These are phyloP conservation scores for Urtica urens DNA, from an alignment of 306 rosid genomes.

Conservation along the genomic window DNA sequence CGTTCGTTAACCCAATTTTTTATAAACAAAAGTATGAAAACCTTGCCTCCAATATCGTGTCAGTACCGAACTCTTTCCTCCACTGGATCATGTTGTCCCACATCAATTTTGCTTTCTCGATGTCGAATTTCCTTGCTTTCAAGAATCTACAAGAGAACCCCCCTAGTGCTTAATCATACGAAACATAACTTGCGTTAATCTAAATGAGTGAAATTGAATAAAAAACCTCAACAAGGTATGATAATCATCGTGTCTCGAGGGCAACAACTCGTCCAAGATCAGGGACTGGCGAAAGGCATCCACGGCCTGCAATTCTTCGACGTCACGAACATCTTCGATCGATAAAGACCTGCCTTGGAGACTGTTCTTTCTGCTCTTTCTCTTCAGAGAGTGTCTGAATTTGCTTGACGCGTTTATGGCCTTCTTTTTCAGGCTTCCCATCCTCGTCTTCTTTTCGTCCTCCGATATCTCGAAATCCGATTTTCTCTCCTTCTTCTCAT, in stretches of 20 bases:
- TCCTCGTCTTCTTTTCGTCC: conserved; percentile 62
- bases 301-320: conserved; percentile 64
- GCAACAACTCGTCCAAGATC: conserved; percentile 55
- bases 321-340: conserved; percentile 78
- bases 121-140: conserved; percentile 88
- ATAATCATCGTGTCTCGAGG: conserved; percentile 61
- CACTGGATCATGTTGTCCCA: conserved; percentile 91
- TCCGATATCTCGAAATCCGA: conserved; percentile 71
- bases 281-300: conserved; percentile 66
- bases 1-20: background rate
- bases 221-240: conserved; percentile 82
- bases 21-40: background rate
- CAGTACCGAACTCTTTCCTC: conserved; percentile 80
- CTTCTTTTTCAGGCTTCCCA: conserved; percentile 63
- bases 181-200: background rate
- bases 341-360: conserved; percentile 35
- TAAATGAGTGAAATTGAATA: conserved; percentile 8
- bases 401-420: conserved; percentile 78
- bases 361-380: conserved; percentile 42
- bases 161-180: conserved; percentile 1
- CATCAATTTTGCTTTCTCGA: conserved; percentile 78
- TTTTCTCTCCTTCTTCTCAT: conserved; percentile 59
- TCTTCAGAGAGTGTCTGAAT: conserved; percentile 72
- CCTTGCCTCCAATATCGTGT: conserved; percentile 67
- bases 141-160: conserved; percentile 50